Evolutionary conservation across 352 stramenopile species (phyloP).

Genomic region (Phytophthora sansomeana): DNA sequence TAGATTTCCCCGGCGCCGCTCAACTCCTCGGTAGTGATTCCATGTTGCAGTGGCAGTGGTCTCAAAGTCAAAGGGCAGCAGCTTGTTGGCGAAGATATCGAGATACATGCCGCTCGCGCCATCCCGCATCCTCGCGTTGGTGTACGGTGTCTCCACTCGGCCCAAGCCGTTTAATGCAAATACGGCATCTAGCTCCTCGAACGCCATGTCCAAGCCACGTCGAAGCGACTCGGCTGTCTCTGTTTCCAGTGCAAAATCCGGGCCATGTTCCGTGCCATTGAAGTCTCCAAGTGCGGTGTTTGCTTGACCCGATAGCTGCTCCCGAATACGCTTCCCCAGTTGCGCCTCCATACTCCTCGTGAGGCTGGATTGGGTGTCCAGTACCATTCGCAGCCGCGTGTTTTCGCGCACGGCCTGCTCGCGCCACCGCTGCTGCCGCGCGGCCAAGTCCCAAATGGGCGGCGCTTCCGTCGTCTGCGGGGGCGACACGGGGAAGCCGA

Average conservation of each 20-base stretch:
- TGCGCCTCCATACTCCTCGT: conserved; percentile 38
- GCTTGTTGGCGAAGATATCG: conserved; percentile 48
- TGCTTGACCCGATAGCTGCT: conserved; percentile 20
- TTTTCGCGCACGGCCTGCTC: conserved; percentile 40
- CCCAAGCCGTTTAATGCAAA: conserved; percentile 36
- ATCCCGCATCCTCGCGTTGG: conserved; percentile 38
- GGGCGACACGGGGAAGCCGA: conserved; percentile 19
- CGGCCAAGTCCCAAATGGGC: conserved; percentile 30
- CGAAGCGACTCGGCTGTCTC: conserved; percentile 39
- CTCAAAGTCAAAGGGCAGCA: conserved; percentile 50
- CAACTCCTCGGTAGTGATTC: conserved; percentile 49
- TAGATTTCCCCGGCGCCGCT: conserved; percentile 27
- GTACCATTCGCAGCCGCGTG: conserved; percentile 34
- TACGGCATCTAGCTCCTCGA: conserved; percentile 39
- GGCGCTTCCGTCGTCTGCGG: conserved; percentile 11
- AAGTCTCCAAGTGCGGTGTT: conserved; percentile 1
- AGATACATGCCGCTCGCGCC: conserved; percentile 42
- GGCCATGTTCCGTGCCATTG: background rate
- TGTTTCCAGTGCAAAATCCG: conserved; percentile 34
- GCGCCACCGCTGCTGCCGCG: conserved; percentile 34
- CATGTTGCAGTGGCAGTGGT: conserved; percentile 42
- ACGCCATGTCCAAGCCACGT: conserved; percentile 39
- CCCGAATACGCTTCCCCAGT: conserved; percentile 26
- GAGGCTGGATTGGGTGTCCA: conserved; percentile 41
- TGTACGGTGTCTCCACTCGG: conserved; percentile 25